Base-by-base conservation (phyloP, 495 filamentous ascomycete genomes). In the Talaromyces adpressus region DNA sequence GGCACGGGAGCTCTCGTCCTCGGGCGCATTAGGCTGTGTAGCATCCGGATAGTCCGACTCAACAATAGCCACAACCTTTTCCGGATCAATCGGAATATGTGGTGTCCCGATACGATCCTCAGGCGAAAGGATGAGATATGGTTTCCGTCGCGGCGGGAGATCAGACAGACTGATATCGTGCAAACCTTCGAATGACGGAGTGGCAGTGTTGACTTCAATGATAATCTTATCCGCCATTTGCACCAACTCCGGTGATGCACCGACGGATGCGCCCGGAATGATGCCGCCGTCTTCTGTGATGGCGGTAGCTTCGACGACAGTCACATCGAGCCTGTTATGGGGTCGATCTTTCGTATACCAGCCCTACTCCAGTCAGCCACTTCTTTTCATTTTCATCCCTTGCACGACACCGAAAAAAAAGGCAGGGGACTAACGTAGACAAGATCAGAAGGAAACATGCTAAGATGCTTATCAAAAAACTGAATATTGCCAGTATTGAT, bases 281-380 rank as follows among this genome's bases (percentile, higher is more conserved):
- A 96, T 93, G 59, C 90, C 91, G 53, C 92, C 92, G 72, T 93
- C 89, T 70, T 93, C 91, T n/a, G 91, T 94, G 71, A 96, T 95
- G 64, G 90, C 91, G 34, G 86, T 87, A 5, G 92, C 92, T 72
- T 96, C 92, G 23, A 96, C 89, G 27, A 95, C 88, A 1, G 89
- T 90, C 0, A 93, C 89, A 68, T 96, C 92, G 11, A 96, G 77
- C 63, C 82, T 88, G 68, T 89, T 89, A 58, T 77, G 83, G 2
- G 86, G 83, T 71, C 86, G 87, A 72, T 95, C 82, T 76, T 88
- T 84, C 8, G 90, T 93, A 72, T 93, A 92, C 76, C 84, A 96
- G 61, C 92, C 87, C 81, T 89, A 74, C 69, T 69, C 58, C 57
- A 59, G 29, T 30, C 29, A 30, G 29, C 29, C 29, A 30, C 29